Evolutionary conservation across 2,329 filamentous ascomycete genomes (phyloP).

Genomic region (Phaeosphaeria sp.): DNA sequence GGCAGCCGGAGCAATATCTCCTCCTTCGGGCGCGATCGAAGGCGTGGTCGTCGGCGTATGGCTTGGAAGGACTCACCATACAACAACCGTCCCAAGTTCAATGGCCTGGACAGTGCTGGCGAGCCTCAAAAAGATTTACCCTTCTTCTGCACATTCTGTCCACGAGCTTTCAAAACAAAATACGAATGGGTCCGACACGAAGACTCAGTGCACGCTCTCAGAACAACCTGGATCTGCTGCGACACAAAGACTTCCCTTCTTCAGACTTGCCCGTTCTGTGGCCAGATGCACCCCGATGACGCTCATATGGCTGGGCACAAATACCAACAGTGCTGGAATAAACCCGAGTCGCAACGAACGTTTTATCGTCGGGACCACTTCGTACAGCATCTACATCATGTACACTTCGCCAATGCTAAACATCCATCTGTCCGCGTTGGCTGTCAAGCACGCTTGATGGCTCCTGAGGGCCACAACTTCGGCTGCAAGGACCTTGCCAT

Average conservation of each 20-base stretch:
- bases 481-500: constrained; percentile 46
- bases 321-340: constrained; percentile 43
- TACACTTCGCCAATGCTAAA: constrained; percentile 43
- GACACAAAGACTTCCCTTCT: constrained; percentile 32
- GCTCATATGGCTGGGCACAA: constrained; percentile 43
- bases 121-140: constrained; percentile 38
- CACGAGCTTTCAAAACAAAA: constrained; percentile 45
- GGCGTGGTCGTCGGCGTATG: constrained; percentile 44
- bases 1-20: constrained; percentile 43
- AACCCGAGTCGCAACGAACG: constrained; percentile 44
- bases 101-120: constrained; percentile 39
- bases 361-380: constrained; percentile 47
- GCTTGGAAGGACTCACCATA: constrained; percentile 43
- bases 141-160: constrained; percentile 47
- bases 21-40: constrained; percentile 42
- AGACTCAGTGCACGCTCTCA: constrained; percentile 46
- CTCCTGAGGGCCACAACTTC: constrained; percentile 38
- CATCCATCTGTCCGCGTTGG: constrained; percentile 42
- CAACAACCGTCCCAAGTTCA: constrained; percentile 31
- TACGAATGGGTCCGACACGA: constrained; percentile 49
- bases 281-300: constrained; percentile 39
- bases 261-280: constrained; percentile 42
- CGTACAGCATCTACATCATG: constrained; percentile 44
- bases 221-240: constrained; percentile 48
- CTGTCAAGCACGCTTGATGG: constrained; percentile 39